A percentile compares a stretch with the other conserved stretches of the same genome.
Conservation (phyloP, 257 asterid genomes). For the Scutellaria galericulata region DNA sequence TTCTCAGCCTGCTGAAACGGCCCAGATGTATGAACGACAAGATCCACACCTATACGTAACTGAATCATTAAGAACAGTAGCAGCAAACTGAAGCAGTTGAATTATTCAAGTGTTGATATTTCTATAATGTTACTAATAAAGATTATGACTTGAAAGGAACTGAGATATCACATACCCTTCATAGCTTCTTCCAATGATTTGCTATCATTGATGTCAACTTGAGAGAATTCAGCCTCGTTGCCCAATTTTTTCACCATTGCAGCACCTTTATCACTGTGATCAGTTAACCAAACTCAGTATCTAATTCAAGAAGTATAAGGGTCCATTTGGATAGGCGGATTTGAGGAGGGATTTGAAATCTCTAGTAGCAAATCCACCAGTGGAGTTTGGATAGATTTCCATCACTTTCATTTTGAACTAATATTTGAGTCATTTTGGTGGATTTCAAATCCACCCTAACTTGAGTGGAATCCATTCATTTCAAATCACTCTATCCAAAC, state of each 20-base stretch:
- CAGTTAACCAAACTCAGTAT: constrained; percentile 20
- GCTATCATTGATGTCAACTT: constrained; percentile 67
- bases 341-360: too few relatives aligned
- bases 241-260: constrained; percentile 71
- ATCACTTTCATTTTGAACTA: too few relatives aligned
- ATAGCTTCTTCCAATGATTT: constrained; percentile 60
- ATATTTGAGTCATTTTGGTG: too few relatives aligned
- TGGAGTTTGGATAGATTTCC: too few relatives aligned
- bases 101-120: background rate
- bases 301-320: background rate
- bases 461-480: too few relatives aligned
- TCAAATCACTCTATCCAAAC: background rate
- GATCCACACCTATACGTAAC: constrained; percentile 74
- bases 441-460: too few relatives aligned
- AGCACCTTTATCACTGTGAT: constrained; percentile 76
- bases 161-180: constrained; percentile 49
- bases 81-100: background rate
- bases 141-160: background rate
- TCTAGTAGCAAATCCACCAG: too few relatives aligned
- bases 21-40: constrained; percentile 92
- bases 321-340: too few relatives aligned
- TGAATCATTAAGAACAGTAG: background rate
- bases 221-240: constrained; percentile 61
- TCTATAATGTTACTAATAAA: background rate
- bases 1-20: constrained; percentile 89